phyloP scores from a whole-genome alignment of 768 basidiomycete genomes.

The Termitomyces sp. region DNA sequence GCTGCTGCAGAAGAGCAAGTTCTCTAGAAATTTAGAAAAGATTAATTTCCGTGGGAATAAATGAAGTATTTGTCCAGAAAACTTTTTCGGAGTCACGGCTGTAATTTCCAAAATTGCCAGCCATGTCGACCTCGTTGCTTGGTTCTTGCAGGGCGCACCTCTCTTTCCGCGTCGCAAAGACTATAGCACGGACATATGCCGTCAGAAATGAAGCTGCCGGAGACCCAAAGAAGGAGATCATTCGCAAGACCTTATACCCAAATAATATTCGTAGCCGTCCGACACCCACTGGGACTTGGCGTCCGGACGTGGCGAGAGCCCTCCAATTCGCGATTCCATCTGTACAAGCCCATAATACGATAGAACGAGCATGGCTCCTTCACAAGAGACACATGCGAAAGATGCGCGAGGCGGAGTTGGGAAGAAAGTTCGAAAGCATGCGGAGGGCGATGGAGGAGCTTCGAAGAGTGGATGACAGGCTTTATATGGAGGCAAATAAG shows the following conservation, averaged over 20 bases:
- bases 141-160: conserved; percentile 27
- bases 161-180: conserved; percentile 28
- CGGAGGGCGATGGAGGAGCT: conserved; percentile 81
- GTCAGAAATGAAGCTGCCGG: conserved; percentile 35
- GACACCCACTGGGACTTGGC: conserved; percentile 81
- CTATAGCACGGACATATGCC: conserved; percentile 33
- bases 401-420: conserved; percentile 61
- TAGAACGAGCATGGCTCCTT: conserved; percentile 87
- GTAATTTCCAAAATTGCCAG: background rate
- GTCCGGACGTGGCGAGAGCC: conserved; percentile 72
- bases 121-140: conserved; percentile 30
- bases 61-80: background rate
- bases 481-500: conserved; percentile 72
- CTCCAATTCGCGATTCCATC: conserved; percentile 85
- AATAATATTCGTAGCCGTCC: conserved; percentile 65
- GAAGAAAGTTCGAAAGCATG: conserved; percentile 82
- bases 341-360: conserved; percentile 86
- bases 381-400: conserved; percentile 74
- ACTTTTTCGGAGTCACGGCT: background rate
- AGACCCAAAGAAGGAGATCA: conserved; percentile 67
- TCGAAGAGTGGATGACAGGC: conserved; percentile 48
- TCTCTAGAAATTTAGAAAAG: background rate
- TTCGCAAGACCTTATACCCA: conserved; percentile 81
- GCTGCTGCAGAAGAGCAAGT: no score
- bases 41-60: background rate